These are phyloP conservation scores for Amanita fuliginea DNA, from an alignment of 768 basidiomycete genomes.

Conservation along the genomic window DNA sequence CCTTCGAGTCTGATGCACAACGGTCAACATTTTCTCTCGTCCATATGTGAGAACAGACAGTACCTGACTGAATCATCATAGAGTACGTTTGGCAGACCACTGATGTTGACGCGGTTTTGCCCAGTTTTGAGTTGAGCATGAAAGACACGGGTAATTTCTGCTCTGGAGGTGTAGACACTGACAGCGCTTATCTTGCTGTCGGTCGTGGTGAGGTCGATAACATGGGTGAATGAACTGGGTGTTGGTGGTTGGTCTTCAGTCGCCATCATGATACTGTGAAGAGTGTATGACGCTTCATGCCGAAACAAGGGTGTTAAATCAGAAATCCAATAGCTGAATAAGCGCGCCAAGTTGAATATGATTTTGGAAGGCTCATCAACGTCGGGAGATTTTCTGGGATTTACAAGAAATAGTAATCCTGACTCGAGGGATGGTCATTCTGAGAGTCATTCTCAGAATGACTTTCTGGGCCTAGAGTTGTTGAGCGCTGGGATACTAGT, in stretches of 20 bases:
- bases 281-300: too few species aligned
- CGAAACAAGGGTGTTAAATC: too few species aligned
- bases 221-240: slow-evolving; percentile 1
- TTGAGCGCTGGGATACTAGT: too few species aligned
- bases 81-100: slow-evolving; percentile 24
- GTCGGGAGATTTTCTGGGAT: too few species aligned
- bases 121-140: slow-evolving; percentile 21
- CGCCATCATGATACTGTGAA: background rate
- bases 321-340: too few species aligned
- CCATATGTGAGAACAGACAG: background rate
- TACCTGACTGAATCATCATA: slow-evolving; percentile 30
- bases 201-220: slow-evolving; percentile 14
- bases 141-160: slow-evolving; percentile 27
- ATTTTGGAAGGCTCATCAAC: too few species aligned
- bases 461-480: too few species aligned
- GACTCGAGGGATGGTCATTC: too few species aligned
- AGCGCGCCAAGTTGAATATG: too few species aligned
- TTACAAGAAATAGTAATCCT: too few species aligned
- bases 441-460: too few species aligned
- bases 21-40: background rate
- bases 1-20: slow-evolving; percentile 20
- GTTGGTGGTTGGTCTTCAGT: slow-evolving; percentile 3
- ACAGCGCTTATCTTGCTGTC: slow-evolving; percentile 23
- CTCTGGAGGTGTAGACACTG: slow-evolving; percentile 23
- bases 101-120: slow-evolving; percentile 28